Conservation (phyloP, 1,284 basidiomycete genomes). For the Quambalaria eucalypti region DNA sequence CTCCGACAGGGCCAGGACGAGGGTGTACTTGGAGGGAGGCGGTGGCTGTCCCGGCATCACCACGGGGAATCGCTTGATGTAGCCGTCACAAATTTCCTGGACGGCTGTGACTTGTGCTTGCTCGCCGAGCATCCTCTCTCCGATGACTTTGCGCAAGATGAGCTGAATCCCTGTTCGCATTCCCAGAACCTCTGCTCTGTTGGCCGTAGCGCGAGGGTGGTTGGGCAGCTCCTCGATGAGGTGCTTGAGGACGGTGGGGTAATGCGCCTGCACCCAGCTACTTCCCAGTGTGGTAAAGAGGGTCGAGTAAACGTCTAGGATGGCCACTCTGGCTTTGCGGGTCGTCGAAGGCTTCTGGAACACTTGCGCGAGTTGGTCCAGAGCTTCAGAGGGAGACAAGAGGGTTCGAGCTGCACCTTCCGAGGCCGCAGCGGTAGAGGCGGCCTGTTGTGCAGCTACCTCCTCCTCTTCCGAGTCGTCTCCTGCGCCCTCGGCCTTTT, state of each 20-base stretch:
- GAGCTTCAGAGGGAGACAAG: constrained; percentile 69
- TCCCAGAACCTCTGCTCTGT: constrained; percentile 58
- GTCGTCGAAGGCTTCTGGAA: constrained; percentile 63
- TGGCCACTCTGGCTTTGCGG: constrained; percentile 68
- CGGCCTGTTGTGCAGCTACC: constrained; percentile 37
- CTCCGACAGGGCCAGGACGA: constrained; percentile 72
- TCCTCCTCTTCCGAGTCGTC: constrained; percentile 54
- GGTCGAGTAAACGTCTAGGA: constrained; percentile 80
- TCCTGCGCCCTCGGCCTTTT: constrained; percentile 48
- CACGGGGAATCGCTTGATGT: constrained; percentile 82
- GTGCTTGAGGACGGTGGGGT: constrained; percentile 68
- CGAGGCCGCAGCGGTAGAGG: constrained; percentile 46
- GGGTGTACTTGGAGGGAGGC: constrained; percentile 62
- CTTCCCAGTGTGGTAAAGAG: constrained; percentile 68
- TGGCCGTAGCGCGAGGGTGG: constrained; percentile 20
- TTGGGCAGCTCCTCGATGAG: constrained; percentile 61
- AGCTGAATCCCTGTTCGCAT: constrained; percentile 66
- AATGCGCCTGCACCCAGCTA: constrained; percentile 72
- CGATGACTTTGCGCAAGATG: constrained; percentile 74
- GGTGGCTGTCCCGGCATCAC: constrained; percentile 70
- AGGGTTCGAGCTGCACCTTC: constrained; percentile 64
- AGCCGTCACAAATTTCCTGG: constrained; percentile 69
- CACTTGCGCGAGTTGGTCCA: constrained; percentile 64
- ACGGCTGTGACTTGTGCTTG: constrained; percentile 89
- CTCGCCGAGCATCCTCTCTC: constrained; percentile 68